Base-by-base conservation (phyloP, 2,329 filamentous ascomycete genomes). In the Verticillium tricorpus region DNA sequence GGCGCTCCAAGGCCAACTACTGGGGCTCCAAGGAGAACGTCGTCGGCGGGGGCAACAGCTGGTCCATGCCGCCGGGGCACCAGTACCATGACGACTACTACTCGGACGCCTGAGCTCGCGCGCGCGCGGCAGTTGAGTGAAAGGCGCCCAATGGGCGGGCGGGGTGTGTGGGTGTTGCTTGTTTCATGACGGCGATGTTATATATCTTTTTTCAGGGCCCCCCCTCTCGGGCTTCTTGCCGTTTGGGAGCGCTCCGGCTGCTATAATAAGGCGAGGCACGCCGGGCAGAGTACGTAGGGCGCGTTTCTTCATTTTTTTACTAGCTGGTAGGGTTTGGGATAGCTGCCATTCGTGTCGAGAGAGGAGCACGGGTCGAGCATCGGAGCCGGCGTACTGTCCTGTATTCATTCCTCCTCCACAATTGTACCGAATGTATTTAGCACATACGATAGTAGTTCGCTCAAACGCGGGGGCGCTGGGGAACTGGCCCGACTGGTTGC, bases 71-170 rank as follows among this genome's bases (percentile, higher is more conserved):
- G 60, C 73, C 71, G 17, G 73, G 72, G 57, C 80, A 83, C 57
- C 75, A 78, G 56, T 82, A 82, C 66, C 79, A 81, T 57, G 83
- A 86, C 39, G 82, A 84, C 63, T 86, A 84, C 67, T 84, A 81
- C 68, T 82, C 82, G 55, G 83, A 85, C 67, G 78, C 75, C 63
- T 85, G 69, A 78, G 67, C 12, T 58, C 22, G 45, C n/a, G 60
- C 31, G 60, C 31, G 58, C 56, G 57, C 11, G 58, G 62, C 60
- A 60, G 62, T 60, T 62, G 19, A 52, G 11, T 28, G 61, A 64
- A 45, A 59, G 63, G 63, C 63, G 61, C 56, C 31, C 35, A 57
- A 57, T 28, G 58, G 28, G 28, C 28, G 28, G 28, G 28, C 28
- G 28, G 28, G 28, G 28, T 28, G 28, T 28, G 5, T 39, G 37